phyloP scores from a whole-genome alignment of 1,139 yeast genomes.

The Yamadazyma diospyri region DNA sequence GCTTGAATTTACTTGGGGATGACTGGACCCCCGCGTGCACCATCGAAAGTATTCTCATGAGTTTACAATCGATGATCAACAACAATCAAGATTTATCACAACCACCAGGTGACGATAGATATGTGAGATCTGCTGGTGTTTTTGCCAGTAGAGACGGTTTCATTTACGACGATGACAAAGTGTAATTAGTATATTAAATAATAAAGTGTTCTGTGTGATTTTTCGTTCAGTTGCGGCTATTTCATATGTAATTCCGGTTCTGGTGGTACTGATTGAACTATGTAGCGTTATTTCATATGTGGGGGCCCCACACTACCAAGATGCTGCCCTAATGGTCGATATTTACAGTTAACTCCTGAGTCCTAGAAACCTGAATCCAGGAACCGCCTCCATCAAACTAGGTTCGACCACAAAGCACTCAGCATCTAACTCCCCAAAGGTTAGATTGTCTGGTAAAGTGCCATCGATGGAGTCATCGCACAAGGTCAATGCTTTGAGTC shows the following conservation, averaged over 20 bases:
- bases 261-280: too few species aligned
- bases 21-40: slow-evolving; percentile 76
- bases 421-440: neutral
- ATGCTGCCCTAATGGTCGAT: too few species aligned
- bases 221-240: too few species aligned
- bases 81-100: slow-evolving; percentile 43
- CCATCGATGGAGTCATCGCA: neutral
- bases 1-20: slow-evolving; percentile 58
- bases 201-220: too few species aligned
- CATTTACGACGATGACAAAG: slow-evolving; percentile 53
- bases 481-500: neutral
- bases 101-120: slow-evolving; percentile 54
- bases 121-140: slow-evolving; percentile 50
- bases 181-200: too few species aligned
- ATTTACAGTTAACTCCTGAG: too few species aligned
- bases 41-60: slow-evolving; percentile 49
- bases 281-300: too few species aligned
- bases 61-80: slow-evolving; percentile 63
- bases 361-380: neutral
- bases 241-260: too few species aligned
- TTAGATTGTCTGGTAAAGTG: neutral
- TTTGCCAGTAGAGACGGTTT: slow-evolving; percentile 53
- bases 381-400: neutral
- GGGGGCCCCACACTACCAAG: too few species aligned
- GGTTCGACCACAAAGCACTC: neutral